These are phyloP conservation scores for Ascoidea rubescens DNA, from an alignment of 805 yeast genomes.

Conservation along the genomic window DNA sequence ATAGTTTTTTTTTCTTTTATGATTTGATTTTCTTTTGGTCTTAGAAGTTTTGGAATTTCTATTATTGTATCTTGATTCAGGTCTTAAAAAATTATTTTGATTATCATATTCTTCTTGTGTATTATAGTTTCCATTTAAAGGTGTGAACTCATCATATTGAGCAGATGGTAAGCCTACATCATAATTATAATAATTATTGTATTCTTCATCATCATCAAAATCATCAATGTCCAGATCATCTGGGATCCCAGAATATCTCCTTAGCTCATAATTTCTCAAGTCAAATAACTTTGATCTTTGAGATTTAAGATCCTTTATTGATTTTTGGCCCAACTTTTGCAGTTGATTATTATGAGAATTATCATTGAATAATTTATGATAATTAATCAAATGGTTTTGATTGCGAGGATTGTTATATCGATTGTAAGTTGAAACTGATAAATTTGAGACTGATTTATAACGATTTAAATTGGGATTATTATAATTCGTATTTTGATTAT, in stretches of 20 bases:
- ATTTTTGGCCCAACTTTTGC: constrained; percentile 9
- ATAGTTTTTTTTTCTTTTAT: too few relatives aligned
- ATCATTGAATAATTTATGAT: neutral
- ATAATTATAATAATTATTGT: constrained; percentile 19
- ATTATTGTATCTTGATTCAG: neutral
- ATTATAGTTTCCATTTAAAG: constrained; percentile 1
- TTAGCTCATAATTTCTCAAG: constrained; percentile 54
- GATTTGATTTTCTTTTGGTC: too few relatives aligned
- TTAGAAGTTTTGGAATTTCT: constrained; percentile 1
- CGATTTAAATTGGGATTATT: neutral
- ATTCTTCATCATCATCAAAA: constrained; percentile 27
- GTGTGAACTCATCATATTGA: constrained; percentile 11
- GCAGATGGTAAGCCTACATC: constrained; percentile 7
- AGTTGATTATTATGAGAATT: constrained; percentile 9
- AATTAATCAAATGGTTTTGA: too few relatives aligned
- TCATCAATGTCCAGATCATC: constrained; percentile 38
- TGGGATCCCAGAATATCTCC: constrained; percentile 61
- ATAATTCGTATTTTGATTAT: too few relatives aligned
- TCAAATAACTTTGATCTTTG: constrained; percentile 67
- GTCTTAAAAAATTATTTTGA: neutral
- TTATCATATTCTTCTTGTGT: constrained; percentile 10
- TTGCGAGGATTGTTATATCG: too few relatives aligned
- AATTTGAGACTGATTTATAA: neutral
- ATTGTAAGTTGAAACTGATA: neutral
- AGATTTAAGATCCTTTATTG: constrained; percentile 14